These are phyloP conservation scores for Pseudofabraea citricarpa DNA, from an alignment of 2,329 filamentous ascomycete species.

Conservation along the genomic window DNA sequence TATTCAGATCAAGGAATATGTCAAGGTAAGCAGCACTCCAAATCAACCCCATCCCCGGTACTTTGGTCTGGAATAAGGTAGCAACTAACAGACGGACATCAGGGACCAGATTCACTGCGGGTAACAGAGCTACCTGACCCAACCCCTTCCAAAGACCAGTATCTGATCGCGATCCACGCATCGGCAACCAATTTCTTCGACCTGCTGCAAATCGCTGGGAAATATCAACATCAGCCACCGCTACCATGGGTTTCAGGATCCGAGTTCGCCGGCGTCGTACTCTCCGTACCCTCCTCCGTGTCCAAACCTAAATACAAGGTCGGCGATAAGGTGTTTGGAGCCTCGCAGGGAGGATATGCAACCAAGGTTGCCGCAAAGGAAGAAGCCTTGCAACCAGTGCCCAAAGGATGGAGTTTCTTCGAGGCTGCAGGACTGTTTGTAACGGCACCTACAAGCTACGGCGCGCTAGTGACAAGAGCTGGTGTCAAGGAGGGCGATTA, in stretches of 20 bases:
- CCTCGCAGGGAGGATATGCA: conserved; percentile 80
- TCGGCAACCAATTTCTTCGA: conserved; percentile 96
- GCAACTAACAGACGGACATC: too few relatives aligned
- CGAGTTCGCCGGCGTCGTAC: conserved; percentile 79
- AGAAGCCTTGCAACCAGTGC: conserved; percentile 65
- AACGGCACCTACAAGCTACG: conserved; percentile 87
- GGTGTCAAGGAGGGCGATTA: conserved; percentile 74
- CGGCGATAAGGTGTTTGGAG: conserved; percentile 83
- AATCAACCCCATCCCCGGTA: background rate
- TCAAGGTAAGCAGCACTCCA: conserved; percentile 50
- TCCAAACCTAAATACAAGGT: conserved; percentile 60
- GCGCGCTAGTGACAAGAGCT: conserved; percentile 73
- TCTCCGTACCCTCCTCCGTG: conserved; percentile 55
- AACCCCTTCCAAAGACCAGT: conserved; percentile 65
- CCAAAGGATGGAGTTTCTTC: conserved; percentile 73
- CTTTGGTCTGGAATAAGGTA: conserved; percentile 3
- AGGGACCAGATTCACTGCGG: conserved; percentile 76
- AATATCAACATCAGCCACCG: conserved; percentile 85
- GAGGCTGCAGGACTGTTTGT: conserved; percentile 89
- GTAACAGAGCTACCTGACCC: conserved; percentile 74
- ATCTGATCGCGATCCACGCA: conserved; percentile 82
- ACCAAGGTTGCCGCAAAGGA: conserved; percentile 68
- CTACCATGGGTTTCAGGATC: conserved; percentile 84
- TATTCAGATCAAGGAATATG: conserved; percentile 69
- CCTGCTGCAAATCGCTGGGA: conserved; percentile 88